Evolutionary conservation across 441 rosid genomes (phyloP).

Genomic region (Theobroma grandiflorum): DNA sequence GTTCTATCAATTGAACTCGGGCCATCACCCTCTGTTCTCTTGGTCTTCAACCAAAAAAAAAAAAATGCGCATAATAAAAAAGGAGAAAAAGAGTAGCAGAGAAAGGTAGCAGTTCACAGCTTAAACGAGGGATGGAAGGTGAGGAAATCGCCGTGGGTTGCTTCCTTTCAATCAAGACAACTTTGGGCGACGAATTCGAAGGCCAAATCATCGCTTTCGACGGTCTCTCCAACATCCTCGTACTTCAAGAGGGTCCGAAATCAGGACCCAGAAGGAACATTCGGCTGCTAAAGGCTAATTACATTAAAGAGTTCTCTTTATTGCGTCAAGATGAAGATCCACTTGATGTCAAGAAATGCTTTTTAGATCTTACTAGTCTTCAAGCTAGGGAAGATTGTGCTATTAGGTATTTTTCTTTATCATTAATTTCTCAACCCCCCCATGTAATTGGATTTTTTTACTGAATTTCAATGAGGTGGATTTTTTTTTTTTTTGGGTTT

Average conservation of each 20-base stretch:
- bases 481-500: slow-evolving; percentile 17
- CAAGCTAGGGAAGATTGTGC: slow-evolving; percentile 81
- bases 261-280: slow-evolving; percentile 71
- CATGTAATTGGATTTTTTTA: background rate
- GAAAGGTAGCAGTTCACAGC: background rate
- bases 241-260: slow-evolving; percentile 84
- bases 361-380: slow-evolving; percentile 62
- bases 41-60: background rate
- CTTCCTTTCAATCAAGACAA: slow-evolving; percentile 78
- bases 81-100: background rate
- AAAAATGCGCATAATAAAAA: background rate
- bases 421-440: background rate
- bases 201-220: slow-evolving; percentile 90
- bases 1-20: background rate
- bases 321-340: slow-evolving; percentile 85
- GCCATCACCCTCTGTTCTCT: background rate
- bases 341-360: slow-evolving; percentile 62
- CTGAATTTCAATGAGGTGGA: slow-evolving; percentile 4
- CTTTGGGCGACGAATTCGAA: slow-evolving; percentile 85
- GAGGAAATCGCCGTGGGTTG: slow-evolving; percentile 86
- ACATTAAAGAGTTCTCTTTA: slow-evolving; percentile 65
- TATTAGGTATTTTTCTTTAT: slow-evolving; percentile 53
- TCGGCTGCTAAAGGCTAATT: slow-evolving; percentile 80
- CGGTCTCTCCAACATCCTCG: slow-evolving; percentile 86
- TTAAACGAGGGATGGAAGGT: slow-evolving; percentile 29